A percentile compares a stretch with the other conserved stretches of the same genome.
These are phyloP conservation scores for Arthroderma uncinatum DNA, from an alignment of 2,329 filamentous ascomycete species.

Conservation along the genomic window DNA sequence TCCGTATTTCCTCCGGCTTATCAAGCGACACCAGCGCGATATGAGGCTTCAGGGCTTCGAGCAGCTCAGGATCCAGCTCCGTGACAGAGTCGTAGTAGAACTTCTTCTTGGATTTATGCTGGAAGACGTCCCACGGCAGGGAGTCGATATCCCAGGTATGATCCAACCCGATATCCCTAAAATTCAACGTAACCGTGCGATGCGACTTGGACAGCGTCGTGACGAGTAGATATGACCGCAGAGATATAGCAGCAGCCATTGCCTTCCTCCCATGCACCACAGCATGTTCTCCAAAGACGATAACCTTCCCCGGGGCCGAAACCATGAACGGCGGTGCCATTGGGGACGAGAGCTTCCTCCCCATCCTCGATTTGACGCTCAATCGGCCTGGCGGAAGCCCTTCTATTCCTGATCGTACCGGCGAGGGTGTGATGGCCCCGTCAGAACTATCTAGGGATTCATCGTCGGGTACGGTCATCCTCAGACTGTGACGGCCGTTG, in stretches of 20 bases:
- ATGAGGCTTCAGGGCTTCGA: slow-evolving; percentile 70
- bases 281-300: slow-evolving; percentile 94
- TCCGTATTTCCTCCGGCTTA: slow-evolving; percentile 59
- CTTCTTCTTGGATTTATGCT: slow-evolving; percentile 75
- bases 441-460: slow-evolving; percentile 24
- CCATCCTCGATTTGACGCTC: slow-evolving; percentile 11
- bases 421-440: slow-evolving; percentile 23
- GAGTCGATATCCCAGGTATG: slow-evolving; percentile 93
- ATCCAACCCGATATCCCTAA: slow-evolving; percentile 78
- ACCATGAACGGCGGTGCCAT: slow-evolving; percentile 91
- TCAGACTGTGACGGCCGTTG: neutral
- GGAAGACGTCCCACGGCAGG: slow-evolving; percentile 76
- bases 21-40: slow-evolving; percentile 58
- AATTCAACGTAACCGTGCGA: slow-evolving; percentile 74
- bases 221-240: slow-evolving; percentile 92
- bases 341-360: slow-evolving; percentile 41
- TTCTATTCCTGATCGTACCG: slow-evolving; percentile 14
- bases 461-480: slow-evolving; percentile 11
- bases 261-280: slow-evolving; percentile 97
- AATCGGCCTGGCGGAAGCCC: slow-evolving; percentile 16
- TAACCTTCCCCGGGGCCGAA: slow-evolving; percentile 94
- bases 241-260: slow-evolving; percentile 86
- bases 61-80: slow-evolving; percentile 67
- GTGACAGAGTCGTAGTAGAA: slow-evolving; percentile 87
- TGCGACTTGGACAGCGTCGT: slow-evolving; percentile 87